Evolutionary conservation across 345 rosid genomes (phyloP), one percentile per base, ranked within the genome.

Genomic region (Gossypioides kirkii): DNA sequence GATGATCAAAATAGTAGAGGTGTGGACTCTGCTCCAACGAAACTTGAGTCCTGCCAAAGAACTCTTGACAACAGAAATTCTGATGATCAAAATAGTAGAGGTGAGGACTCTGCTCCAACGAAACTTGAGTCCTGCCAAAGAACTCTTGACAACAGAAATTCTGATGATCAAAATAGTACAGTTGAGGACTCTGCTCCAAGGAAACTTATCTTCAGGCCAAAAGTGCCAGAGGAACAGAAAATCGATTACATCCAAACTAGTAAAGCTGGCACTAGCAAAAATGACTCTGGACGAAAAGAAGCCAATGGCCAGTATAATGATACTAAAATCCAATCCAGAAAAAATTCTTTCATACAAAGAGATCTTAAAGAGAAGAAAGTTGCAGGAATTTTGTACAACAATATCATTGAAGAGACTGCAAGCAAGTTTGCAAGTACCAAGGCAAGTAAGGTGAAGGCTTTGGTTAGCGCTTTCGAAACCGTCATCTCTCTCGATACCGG

Each of bases 391-490:
- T 80, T 89, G 83, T 85, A 84, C 38, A 92, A 92, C 73, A 86
- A 81, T 72, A 93, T 92, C 77, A 89, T 94, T 46, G 95, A 94
- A 76, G 87, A 94, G 82, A 88, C 98, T 6, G 81, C 89, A 70
- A 89, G 77, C 73, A 87, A 78, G 84, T 85, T 94, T 23, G 88
- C 63, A 3, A 77, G 80, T 80, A 78, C 84, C 54, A 90, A 89
- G 84, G 82, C 87, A 72, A 84, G 85, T 72, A 94, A 90, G 84
- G 98, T 94, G 43, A 90, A 86, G 83, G 97, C 97, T 71, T 85
- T 94, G 84, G 92, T 89, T 32, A 90, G 93, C 71, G 97, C 97
- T 78, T 94, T 94, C 71, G 98, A 94, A 80, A 76, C 90, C 47
- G 89, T 92, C 68, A 90, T 89, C 68, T 89, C 92, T 66, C 93